Evolutionary conservation across 306 rosid genomes (phyloP).

Genomic region (Cucurbita argyrosperma): DNA sequence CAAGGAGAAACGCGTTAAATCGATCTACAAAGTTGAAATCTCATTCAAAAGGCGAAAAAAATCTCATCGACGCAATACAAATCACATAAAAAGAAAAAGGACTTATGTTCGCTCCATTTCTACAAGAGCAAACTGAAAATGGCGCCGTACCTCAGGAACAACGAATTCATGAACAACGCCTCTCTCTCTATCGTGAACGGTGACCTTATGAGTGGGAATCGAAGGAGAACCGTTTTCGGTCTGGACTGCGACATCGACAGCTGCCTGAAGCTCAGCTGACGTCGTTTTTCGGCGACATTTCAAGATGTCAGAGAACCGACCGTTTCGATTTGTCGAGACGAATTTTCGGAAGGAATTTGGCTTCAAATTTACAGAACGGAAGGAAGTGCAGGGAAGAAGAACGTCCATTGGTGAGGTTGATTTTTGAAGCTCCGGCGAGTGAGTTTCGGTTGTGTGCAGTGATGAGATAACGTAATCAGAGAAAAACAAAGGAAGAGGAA

Average conservation of each 20-base stretch:
- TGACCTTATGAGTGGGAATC: slow-evolving; percentile 63
- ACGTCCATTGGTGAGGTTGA: slow-evolving; percentile 34
- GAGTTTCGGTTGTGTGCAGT: slow-evolving; percentile 3
- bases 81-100: background rate
- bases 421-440: background rate
- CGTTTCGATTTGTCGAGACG: slow-evolving; percentile 4
- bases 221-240: slow-evolving; percentile 15
- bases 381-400: slow-evolving; percentile 31
- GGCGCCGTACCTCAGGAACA: slow-evolving; percentile 64
- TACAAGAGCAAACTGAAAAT: background rate
- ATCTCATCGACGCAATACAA: too few relatives aligned
- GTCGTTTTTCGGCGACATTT: slow-evolving; percentile 26
- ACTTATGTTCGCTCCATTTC: background rate
- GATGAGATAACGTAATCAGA: slow-evolving; percentile 3
- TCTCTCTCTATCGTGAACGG: slow-evolving; percentile 67
- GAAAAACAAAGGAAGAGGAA: background rate
- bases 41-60: background rate
- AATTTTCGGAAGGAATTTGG: slow-evolving; percentile 10
- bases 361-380: slow-evolving; percentile 14
- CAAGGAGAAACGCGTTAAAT: background rate
- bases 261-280: slow-evolving; percentile 46
- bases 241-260: slow-evolving; percentile 15
- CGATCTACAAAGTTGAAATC: background rate
- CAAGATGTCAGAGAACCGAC: background rate
- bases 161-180: slow-evolving; percentile 73